Evolutionary conservation across 1,284 basidiomycete genomes (phyloP).

Genomic region (Ceratobasidium theobromae): DNA sequence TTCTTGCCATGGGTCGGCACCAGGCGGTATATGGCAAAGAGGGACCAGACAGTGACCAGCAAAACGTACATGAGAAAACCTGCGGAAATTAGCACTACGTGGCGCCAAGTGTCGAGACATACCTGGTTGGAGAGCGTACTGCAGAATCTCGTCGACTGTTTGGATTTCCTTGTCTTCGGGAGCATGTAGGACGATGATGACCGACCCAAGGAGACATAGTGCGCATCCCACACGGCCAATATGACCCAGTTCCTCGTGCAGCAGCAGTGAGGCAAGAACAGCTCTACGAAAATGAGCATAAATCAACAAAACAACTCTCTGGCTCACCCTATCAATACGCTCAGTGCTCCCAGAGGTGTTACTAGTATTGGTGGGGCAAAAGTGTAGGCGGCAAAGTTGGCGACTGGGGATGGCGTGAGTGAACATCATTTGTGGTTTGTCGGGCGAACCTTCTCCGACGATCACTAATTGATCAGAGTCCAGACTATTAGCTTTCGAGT

Average conservation of each 20-base stretch:
- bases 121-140: constrained; percentile 90
- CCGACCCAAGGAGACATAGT: constrained; percentile 85
- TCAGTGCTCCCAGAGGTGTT: constrained; percentile 92
- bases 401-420: constrained; percentile 59
- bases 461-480: constrained; percentile 59
- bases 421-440: background rate
- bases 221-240: constrained; percentile 92
- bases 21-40: constrained; percentile 86
- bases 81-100: constrained; percentile 41
- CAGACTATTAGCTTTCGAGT: constrained; percentile 32
- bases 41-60: constrained; percentile 76
- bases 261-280: constrained; percentile 87
- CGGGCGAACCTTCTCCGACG: constrained; percentile 75
- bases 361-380: constrained; percentile 98
- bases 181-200: constrained; percentile 96
- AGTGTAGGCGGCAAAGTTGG: constrained; percentile 98
- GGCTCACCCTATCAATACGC: constrained; percentile 92
- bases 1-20: constrained; percentile 86
- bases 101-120: constrained; percentile 39
- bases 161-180: constrained; percentile 93
- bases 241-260: constrained; percentile 92
- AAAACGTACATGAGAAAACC: constrained; percentile 90
- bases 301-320: background rate
- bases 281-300: constrained; percentile 56
- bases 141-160: constrained; percentile 92